Percentiles rank a stretch among this genome's conserved stretches.
These are phyloP conservation scores for Aspergillus persii DNA, from an alignment of 2,329 filamentous ascomycete species.

Conservation along the genomic window DNA sequence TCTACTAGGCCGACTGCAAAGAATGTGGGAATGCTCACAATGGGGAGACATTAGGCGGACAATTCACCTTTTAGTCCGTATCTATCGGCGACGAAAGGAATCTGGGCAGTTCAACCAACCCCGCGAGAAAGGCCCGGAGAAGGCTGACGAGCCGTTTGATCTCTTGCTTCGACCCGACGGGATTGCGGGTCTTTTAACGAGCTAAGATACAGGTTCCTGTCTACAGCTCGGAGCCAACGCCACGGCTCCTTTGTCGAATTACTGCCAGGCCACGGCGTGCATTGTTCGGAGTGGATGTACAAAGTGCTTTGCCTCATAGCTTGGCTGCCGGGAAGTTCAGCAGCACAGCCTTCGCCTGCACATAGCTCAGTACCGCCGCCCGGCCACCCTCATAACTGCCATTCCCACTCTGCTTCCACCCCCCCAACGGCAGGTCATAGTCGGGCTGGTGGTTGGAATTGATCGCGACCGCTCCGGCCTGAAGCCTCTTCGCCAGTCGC, in stretches of 20 bases:
- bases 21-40: constrained; percentile 2
- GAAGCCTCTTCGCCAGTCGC: constrained; percentile 5
- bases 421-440: not conserved
- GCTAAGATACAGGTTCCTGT: not conserved
- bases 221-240: not conserved
- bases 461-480: constrained; percentile 11
- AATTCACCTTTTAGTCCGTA: not conserved
- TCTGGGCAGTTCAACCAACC: not conserved
- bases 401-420: constrained; percentile 1
- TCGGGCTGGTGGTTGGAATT: constrained; percentile 8
- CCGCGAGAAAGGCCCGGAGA: not conserved
- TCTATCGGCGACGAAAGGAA: not conserved
- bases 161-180: not conserved
- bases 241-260: not conserved
- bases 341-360: constrained; percentile 1
- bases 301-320: not conserved
- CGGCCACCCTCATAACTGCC: constrained; percentile 3
- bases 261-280: not conserved
- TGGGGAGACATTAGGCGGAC: constrained; percentile 5
- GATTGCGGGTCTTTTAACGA: not conserved
- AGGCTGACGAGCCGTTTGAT: not conserved
- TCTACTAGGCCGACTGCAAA: constrained; percentile 1
- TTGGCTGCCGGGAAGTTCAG: not conserved
- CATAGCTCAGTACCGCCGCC: not conserved
- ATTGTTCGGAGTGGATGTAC: not conserved